phyloP scores from a whole-genome alignment of 2,329 filamentous ascomycete species.

The Aureobasidium sp. region DNA sequence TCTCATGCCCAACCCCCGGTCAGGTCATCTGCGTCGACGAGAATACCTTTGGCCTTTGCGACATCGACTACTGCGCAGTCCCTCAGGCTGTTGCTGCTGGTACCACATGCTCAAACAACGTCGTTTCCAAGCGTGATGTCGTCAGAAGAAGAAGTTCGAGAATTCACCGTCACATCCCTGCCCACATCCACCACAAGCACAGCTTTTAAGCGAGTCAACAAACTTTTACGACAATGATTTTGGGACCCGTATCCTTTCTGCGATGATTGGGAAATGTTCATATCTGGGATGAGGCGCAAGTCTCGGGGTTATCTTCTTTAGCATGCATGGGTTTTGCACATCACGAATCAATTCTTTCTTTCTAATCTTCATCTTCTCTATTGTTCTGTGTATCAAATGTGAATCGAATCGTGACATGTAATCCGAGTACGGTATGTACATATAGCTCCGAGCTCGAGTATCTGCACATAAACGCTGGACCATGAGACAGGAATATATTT shows the following conservation, averaged over 20 bases:
- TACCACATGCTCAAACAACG: conserved; percentile 32
- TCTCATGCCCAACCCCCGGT: conserved; percentile 33
- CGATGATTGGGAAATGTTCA: background rate
- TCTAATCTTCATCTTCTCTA: background rate
- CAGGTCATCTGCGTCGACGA: conserved; percentile 36
- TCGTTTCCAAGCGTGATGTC: conserved; percentile 20
- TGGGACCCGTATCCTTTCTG: background rate
- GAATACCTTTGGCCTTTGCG: conserved; percentile 36
- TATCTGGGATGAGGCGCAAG: background rate
- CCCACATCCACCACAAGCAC: conserved; percentile 1
- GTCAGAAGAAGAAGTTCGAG: conserved; percentile 15
- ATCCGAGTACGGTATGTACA: background rate
- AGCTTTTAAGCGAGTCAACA: background rate
- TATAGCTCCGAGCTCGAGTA: background rate
- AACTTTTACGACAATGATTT: background rate
- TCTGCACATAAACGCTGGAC: background rate
- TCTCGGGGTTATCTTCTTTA: background rate
- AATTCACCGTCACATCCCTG: conserved; percentile 13
- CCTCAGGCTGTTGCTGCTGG: conserved; percentile 33
- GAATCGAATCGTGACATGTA: background rate
- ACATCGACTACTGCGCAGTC: conserved; percentile 32
- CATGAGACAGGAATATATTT: background rate
- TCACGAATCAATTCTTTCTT: background rate
- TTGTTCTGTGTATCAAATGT: background rate
- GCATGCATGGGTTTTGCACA: background rate